Evolutionary conservation across 2,329 filamentous ascomycete genomes (phyloP), one percentile per base, ranked within the genome.

Genomic region (Dendrostoma leiphaemia): DNA sequence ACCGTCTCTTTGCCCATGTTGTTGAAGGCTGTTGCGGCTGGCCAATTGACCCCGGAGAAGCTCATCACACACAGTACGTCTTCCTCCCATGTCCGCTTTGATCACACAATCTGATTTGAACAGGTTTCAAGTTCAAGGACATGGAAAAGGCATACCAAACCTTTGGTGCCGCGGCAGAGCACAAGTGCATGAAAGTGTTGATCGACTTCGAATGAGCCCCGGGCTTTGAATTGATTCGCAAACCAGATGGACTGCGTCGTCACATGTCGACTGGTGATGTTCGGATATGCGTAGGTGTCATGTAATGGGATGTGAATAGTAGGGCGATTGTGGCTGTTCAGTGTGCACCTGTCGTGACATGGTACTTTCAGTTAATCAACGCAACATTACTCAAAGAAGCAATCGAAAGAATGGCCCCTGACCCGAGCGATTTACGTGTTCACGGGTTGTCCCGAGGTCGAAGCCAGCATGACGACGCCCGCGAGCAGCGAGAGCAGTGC

Each of bases 1-100:
- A 72, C 75, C 0, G 69, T 69, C 2, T 74, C 76, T 0, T 77
- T 74, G 9, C 75, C 77, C 0, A 78, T 77, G 71, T 64, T 80
- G 13, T 58, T 79, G n/a, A 75, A 74, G 59, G 63, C 79, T 10
- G 71, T 75, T 12, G 61, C 68, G 24, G 65, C 75, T 0, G 70
- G 71, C 9, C 74, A 69, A 44, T 57, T 80, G 10, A 64, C 76
- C 26, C 72, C 74, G 5, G 63, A 65, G 0, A 65, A 70, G 52
- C 63, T 80, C 15, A 74, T 79, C 37, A 79, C 75, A 1, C 76
- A 80, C 58, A 64, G 70, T 75, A 62, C 17, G 13, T 47, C 6
- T 47, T 23, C 5, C n/a, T 12, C 2, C 4, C 1, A n/a, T 1
- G 2, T 2, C 1, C 6, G 13, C 13, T n/a, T 34, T 17, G 28